phyloP scores from a whole-genome alignment of 2,329 filamentous ascomycete species.

The Lasiodiplodia theobromae region DNA sequence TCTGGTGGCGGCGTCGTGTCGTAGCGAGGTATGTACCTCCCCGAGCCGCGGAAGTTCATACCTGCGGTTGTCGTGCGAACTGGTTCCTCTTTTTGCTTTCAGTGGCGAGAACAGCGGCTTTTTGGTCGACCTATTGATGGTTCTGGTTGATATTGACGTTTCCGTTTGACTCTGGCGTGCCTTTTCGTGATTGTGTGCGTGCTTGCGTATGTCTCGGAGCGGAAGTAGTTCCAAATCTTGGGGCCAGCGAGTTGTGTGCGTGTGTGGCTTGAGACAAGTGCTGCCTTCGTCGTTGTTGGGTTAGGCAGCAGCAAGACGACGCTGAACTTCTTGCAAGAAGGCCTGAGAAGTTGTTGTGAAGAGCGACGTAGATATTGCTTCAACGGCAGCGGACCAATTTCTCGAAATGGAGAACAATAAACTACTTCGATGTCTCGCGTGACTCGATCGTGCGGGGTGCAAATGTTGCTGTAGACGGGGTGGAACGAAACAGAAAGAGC shows the following conservation, averaged over 20 bases:
- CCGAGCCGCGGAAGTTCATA: background rate
- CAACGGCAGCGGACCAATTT: background rate
- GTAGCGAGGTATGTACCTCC: background rate
- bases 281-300: background rate
- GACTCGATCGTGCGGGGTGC: background rate
- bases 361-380: background rate
- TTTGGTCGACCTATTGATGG: background rate
- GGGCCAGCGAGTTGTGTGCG: background rate
- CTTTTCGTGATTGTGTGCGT: background rate
- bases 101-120: background rate
- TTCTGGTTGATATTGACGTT: background rate
- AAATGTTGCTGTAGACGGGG: background rate
- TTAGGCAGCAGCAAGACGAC: background rate
- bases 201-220: background rate
- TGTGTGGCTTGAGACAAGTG: background rate
- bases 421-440: background rate
- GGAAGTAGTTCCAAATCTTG: background rate
- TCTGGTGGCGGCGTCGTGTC: background rate
- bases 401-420: background rate
- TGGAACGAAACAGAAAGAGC: background rate
- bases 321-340: background rate
- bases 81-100: background rate
- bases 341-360: background rate
- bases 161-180: background rate
- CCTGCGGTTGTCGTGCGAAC: background rate